These are phyloP conservation scores for Daldinia sp. DNA, from an alignment of 2,329 filamentous ascomycete genomes.

Conservation along the genomic window DNA sequence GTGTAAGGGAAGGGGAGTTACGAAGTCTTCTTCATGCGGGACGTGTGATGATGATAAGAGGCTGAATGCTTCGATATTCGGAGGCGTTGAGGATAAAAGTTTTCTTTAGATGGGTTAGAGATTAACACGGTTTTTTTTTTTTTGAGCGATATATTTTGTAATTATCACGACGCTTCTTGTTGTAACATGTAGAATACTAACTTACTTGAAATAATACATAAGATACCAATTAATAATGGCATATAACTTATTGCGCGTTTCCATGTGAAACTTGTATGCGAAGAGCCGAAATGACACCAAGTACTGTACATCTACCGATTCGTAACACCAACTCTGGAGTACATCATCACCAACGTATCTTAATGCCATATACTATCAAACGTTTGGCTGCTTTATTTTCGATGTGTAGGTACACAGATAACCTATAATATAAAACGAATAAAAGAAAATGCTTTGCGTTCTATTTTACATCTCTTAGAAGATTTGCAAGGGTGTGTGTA, in stretches of 20 bases:
- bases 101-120: neutral
- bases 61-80: neutral
- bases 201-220: neutral
- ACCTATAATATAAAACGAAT: too few relatives aligned
- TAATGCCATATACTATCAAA: too few relatives aligned
- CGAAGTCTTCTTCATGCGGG: neutral
- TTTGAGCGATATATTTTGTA: neutral
- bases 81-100: neutral
- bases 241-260: too few relatives aligned
- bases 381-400: too few relatives aligned
- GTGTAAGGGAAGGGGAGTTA: neutral
- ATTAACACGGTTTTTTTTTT: neutral
- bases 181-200: neutral
- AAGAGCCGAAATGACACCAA: neutral
- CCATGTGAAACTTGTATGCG: neutral
- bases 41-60: neutral
- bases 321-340: too few relatives aligned
- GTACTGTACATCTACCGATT: too few relatives aligned
- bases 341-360: too few relatives aligned
- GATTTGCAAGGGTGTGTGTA: neutral
- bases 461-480: too few relatives aligned
- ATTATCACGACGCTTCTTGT: neutral
- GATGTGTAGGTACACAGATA: too few relatives aligned
- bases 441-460: too few relatives aligned
- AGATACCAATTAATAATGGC: neutral